These are phyloP conservation scores for Phialocephala sp. DNA, from an alignment of 2,329 filamentous ascomycete genomes.

Conservation along the genomic window DNA sequence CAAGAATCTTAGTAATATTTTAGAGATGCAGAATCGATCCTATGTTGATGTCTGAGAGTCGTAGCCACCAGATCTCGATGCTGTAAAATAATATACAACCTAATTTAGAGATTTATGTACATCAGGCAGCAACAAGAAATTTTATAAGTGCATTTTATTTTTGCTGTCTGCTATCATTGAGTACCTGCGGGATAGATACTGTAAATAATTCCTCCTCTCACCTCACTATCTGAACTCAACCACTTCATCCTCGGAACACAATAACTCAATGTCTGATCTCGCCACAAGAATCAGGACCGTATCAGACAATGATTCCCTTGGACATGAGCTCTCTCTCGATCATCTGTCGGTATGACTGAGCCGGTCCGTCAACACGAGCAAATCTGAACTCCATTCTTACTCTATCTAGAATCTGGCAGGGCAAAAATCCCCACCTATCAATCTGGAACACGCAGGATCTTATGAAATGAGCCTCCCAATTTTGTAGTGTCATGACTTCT, in stretches of 20 bases:
- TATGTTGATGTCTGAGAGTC: no score
- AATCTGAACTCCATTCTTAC: conserved; percentile 1
- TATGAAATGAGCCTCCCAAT: background rate
- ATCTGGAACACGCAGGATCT: background rate
- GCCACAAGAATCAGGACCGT: background rate
- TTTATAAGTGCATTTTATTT: no score
- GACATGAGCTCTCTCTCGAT: background rate
- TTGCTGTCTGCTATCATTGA: no score
- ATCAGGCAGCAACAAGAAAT: no score
- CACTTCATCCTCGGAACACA: background rate
- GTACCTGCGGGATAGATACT: no score
- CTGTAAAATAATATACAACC: no score
- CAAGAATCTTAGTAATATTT: no score
- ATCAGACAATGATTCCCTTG: background rate
- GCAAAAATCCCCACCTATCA: background rate
- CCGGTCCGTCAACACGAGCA: background rate
- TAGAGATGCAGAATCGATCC: no score
- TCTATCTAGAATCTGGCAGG: background rate
- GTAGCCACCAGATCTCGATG: no score
- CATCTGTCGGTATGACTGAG: background rate
- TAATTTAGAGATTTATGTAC: no score
- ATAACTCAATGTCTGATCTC: background rate
- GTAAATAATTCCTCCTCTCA: no score
- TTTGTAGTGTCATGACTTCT: background rate
- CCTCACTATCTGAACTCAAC: no score